These are phyloP conservation scores for Nannochloropsis oceanica DNA, from an alignment of 108 stramenopile genomes.

Conservation along the genomic window DNA sequence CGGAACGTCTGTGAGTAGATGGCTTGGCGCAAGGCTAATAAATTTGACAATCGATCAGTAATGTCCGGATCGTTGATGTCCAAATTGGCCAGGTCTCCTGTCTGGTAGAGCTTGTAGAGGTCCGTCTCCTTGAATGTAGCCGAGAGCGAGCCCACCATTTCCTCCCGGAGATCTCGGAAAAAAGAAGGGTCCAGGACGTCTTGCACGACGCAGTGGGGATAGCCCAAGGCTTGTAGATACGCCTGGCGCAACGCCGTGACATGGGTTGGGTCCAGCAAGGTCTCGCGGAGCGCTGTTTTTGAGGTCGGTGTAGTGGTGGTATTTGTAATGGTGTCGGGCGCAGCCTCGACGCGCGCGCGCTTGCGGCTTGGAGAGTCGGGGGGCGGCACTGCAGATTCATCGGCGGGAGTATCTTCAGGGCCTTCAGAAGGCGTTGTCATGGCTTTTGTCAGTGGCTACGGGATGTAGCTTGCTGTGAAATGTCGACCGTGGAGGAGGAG, in stretches of 20 bases:
- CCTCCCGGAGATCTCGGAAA: slow-evolving; percentile 42
- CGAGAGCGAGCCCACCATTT: slow-evolving; percentile 67
- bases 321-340: too few relatives aligned
- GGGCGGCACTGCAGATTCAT: too few relatives aligned
- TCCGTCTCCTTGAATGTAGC: slow-evolving; percentile 92
- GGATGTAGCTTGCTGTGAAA: too few relatives aligned
- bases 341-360: too few relatives aligned
- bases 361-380: too few relatives aligned
- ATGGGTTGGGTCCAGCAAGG: slow-evolving; percentile 6
- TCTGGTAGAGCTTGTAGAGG: slow-evolving; percentile 58
- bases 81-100: slow-evolving; percentile 33
- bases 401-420: too few relatives aligned
- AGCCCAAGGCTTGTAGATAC: slow-evolving; percentile 3
- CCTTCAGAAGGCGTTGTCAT: too few relatives aligned
- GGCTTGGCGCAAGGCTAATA: slow-evolving; percentile 57
- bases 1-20: slow-evolving; percentile 71
- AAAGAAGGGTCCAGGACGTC: slow-evolving; percentile 12
- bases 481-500: too few relatives aligned
- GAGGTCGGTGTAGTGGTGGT: too few relatives aligned
- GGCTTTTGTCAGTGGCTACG: too few relatives aligned
- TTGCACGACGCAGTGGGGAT: slow-evolving; percentile 11
- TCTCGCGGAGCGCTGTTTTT: neutral
- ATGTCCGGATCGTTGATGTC: slow-evolving; percentile 21
- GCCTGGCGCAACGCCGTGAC: neutral
- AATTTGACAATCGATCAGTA: slow-evolving; percentile 43